Base-by-base conservation (phyloP, 176 grass and related monocot genomes). In the Zoysia pacifica region DNA sequence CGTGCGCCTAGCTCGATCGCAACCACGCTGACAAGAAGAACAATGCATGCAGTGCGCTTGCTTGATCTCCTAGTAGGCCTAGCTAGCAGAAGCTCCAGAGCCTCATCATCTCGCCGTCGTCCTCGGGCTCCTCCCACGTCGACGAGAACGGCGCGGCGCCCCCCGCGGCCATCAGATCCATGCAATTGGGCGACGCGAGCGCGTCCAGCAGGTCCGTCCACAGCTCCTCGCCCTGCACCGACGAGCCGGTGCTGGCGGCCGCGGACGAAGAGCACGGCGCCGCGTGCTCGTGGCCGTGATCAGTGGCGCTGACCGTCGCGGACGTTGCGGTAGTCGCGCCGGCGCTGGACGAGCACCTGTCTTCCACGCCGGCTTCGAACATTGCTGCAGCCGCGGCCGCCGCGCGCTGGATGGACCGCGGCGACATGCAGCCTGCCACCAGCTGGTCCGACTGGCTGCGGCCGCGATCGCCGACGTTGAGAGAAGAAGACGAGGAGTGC, bases 351-450 rank as follows among this genome's bases (percentile, higher is more conserved):
- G 82, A 85, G 72, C 49, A 65, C 71, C 76, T 75, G 47, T 75
- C 58, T 65, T 85, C 82, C 48, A 6, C 62, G 41, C 12, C 66
- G 36, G 66, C 42, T 1, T 81, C 77, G 19, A 85, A 81, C 0
- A 82, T 72, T 28, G 77, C 88, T 2, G 91, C 91, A 4, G 93
- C 93, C 2, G 86, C 94, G 0, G 91, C 91, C 9, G 94, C 94
- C 1, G 82, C 78, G 9, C 84, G 73, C 47, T 97, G 94, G 84
- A 97, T 91, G 50, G 94, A 97, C 87, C 86, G 89, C 35, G 94
- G 94, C 0, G 94, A 97, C 91, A 90, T 70, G 73, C 65, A 74
- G 41, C 45, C 48, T 37, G 15, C 45, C 41, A 69, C 56, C 47
- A 9, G 60, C 14, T 71, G 63, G 67, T 60, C 78, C 4, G 54